Evolutionary conservation across 2,329 filamentous ascomycete genomes (phyloP).

Genomic region (Neopestalotiopsis rosae): DNA sequence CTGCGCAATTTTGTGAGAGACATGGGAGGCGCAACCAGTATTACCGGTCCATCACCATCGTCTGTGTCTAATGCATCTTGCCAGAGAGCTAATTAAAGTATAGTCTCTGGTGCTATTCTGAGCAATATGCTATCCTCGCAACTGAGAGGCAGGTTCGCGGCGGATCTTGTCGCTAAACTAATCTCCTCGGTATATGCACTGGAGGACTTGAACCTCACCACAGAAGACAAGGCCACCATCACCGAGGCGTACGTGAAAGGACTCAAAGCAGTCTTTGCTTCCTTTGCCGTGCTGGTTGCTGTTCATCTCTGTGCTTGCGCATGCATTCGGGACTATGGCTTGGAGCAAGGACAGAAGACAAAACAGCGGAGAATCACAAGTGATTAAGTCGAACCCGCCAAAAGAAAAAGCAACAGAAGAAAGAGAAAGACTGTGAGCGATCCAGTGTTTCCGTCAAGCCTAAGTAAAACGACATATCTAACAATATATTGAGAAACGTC

Average conservation of each 20-base stretch:
- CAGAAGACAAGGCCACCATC: background rate
- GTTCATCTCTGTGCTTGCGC: background rate
- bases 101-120: constrained; percentile 9
- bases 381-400: no score
- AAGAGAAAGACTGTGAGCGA: no score
- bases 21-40: background rate
- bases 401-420: no score
- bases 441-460: no score
- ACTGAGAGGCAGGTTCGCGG: background rate
- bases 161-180: background rate
- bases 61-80: background rate
- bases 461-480: no score
- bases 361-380: no score
- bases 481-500: no score
- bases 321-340: constrained; percentile 5
- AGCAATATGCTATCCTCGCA: background rate
- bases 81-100: background rate
- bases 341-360: background rate
- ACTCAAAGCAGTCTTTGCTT: background rate
- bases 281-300: constrained; percentile 31
- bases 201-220: background rate
- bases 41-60: background rate
- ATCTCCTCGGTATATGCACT: background rate
- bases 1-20: constrained; percentile 1
- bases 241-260: constrained; percentile 6